Base-by-base conservation (phyloP, 164 flowering plant genomes). In the Dillenia suffruticosa region DNA sequence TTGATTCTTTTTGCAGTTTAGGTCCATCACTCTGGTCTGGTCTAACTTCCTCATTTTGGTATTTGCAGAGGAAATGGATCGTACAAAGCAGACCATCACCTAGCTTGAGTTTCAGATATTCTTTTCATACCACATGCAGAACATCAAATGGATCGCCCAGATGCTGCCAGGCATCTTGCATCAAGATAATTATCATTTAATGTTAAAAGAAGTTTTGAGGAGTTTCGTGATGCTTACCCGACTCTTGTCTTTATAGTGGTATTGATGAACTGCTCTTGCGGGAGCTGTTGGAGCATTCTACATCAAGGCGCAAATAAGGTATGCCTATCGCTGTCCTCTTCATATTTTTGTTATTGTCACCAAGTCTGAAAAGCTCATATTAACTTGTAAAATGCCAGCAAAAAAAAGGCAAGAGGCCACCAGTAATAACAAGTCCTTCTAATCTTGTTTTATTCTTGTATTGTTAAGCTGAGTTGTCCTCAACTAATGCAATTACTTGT, bases 231-330 rank as follows among this genome's bases (percentile, higher is more conserved):
- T 1, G 40, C 19, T 40, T 55, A 22, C 11, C 51, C 53, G 45
- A 48, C 19, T 32, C 16, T 67, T 9, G 17, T 46, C 58, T 32
- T 32, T 78, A 66, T 80, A 95, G 99, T 73, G 99, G 97, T 9
- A 97, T 91, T 63, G 99, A 95, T 88, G 97, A 80, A 92, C 97
- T 58, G 97, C 99, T 63, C 91, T 95, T 76, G 84, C 99, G 71
- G 99, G 97, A 53, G 99, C 97, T 62, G 94, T 92, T 73, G 99
- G 99, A 67, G 99, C 99, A 46, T 67, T 95, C 12, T 95, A 19
- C 99, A 95, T 79, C 97, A 97, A 72, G 99, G 99, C 67, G 99
- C 99, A 16, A 92, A 95, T 78, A 97, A 95, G 97, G 99, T 89
- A 76, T 46, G 11, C 43, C 17, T 48, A 10, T n/a, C 54, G 2